Evolutionary conservation across 164 flowering plant genomes (phyloP).

Genomic region (Nymphaea thermarum): DNA sequence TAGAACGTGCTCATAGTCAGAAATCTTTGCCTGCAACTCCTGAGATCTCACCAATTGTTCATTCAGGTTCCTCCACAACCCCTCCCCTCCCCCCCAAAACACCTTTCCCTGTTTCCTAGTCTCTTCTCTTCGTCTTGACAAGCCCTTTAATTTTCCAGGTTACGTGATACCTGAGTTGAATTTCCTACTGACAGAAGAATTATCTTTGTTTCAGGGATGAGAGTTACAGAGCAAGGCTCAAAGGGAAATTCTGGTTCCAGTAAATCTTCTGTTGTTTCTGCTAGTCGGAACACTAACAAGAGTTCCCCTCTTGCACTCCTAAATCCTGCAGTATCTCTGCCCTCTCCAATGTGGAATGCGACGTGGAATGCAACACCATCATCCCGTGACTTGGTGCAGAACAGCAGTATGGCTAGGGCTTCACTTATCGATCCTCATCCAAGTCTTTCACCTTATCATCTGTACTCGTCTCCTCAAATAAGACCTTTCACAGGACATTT

Average conservation of each 20-base stretch:
- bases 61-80: slow-evolving; percentile 27
- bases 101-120: no score
- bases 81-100: no score
- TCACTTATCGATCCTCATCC: slow-evolving; percentile 44
- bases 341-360: slow-evolving; percentile 44
- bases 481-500: slow-evolving; percentile 44
- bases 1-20: slow-evolving; percentile 48
- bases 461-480: slow-evolving; percentile 51
- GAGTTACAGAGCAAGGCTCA: slow-evolving; percentile 28
- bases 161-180: not conserved
- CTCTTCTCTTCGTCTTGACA: no score
- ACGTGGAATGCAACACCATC: slow-evolving; percentile 60
- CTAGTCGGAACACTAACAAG: slow-evolving; percentile 42
- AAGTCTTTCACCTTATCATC: slow-evolving; percentile 44
- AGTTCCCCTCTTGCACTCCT: slow-evolving; percentile 21
- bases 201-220: slow-evolving; percentile 31
- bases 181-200: not conserved
- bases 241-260: slow-evolving; percentile 30
- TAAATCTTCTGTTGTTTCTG: slow-evolving; percentile 31
- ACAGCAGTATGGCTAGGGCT: slow-evolving; percentile 31
- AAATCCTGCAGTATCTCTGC: slow-evolving; percentile 41
- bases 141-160: no score
- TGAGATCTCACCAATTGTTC: slow-evolving; percentile 45
- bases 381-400: slow-evolving; percentile 33
- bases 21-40: slow-evolving; percentile 27